Percentiles rank a stretch among this genome's conserved stretches.
phyloP scores from a whole-genome alignment of 148 eudicot species.

The Salicornia ramosissima region DNA sequence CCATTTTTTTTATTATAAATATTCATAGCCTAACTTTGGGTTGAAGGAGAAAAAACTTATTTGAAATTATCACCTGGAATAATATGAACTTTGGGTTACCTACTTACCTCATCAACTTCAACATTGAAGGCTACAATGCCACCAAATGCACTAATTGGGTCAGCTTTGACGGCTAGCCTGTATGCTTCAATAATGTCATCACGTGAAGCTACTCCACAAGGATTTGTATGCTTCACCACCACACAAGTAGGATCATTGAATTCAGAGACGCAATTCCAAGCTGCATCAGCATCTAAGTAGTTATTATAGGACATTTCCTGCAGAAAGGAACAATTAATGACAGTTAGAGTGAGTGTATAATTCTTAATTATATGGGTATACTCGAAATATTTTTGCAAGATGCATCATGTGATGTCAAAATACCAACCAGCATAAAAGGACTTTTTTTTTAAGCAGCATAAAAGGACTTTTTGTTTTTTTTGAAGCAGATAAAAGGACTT shows the following conservation, averaged over 20 bases:
- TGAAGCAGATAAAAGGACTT: neutral
- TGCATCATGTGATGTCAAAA: neutral
- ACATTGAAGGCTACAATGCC: conserved; percentile 96
- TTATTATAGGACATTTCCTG: conserved; percentile 99
- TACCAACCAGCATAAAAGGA: neutral
- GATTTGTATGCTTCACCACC: conserved; percentile 95
- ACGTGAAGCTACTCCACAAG: conserved; percentile 98
- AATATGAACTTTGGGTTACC: no score
- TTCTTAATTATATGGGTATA: neutral
- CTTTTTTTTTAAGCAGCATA: no score
- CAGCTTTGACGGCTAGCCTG: conserved; percentile 86
- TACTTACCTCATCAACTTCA: no score
- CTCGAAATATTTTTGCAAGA: neutral
- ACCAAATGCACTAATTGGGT: conserved; percentile 97
- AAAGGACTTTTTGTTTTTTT: no score
- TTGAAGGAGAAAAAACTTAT: no score
- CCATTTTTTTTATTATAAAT: no score
- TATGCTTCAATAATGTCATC: conserved; percentile 82
- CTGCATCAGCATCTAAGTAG: conserved; percentile 98
- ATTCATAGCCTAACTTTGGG: no score
- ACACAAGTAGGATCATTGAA: conserved; percentile 90
- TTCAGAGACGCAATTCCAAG: conserved; percentile 98
- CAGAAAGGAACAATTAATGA: conserved; percentile 17
- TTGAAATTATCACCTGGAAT: no score
- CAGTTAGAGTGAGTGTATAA: neutral